Percentiles rank a stretch among this genome's conserved stretches.
phyloP scores from a whole-genome alignment of 192 early-diverging fungal genomes.

The Allomyces javanicus region DNA sequence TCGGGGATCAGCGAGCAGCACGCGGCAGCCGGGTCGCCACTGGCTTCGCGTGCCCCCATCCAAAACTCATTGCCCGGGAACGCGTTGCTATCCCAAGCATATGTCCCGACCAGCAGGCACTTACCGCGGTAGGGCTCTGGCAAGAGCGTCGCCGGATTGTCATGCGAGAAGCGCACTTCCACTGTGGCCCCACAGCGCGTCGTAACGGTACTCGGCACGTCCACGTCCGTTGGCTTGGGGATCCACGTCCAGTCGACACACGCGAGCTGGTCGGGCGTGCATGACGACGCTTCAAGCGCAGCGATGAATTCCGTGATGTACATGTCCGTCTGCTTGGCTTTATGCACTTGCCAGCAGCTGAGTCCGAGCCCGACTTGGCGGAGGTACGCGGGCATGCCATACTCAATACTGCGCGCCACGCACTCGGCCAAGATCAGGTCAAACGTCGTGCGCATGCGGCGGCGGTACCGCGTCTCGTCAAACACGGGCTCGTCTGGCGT shows the following conservation, averaged over 20 bases:
- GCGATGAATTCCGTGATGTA: neutral
- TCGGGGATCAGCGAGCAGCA: conserved; percentile 17
- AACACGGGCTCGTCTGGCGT: no score
- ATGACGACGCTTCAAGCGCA: no score
- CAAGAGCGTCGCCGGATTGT: neutral
- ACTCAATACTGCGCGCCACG: neutral
- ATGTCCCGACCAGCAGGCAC: neutral
- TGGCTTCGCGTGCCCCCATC: conserved; percentile 8
- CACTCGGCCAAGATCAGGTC: neutral
- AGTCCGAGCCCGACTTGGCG: neutral
- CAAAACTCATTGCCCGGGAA: conserved; percentile 22
- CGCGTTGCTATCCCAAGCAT: conserved; percentile 3
- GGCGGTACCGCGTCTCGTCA: neutral
- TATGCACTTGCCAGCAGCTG: neutral
- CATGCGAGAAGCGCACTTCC: neutral
- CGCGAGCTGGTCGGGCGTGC: neutral
- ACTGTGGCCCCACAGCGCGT: neutral
- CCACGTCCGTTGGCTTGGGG: neutral
- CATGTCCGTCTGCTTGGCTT: neutral
- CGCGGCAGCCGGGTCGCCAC: conserved; percentile 18
- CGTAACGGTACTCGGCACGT: neutral
- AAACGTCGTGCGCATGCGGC: neutral
- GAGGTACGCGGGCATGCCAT: neutral
- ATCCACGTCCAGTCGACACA: neutral
- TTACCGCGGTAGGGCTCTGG: neutral